phyloP scores from a whole-genome alignment of 768 basidiomycete species.

The Phaeolepiota aurea region DNA sequence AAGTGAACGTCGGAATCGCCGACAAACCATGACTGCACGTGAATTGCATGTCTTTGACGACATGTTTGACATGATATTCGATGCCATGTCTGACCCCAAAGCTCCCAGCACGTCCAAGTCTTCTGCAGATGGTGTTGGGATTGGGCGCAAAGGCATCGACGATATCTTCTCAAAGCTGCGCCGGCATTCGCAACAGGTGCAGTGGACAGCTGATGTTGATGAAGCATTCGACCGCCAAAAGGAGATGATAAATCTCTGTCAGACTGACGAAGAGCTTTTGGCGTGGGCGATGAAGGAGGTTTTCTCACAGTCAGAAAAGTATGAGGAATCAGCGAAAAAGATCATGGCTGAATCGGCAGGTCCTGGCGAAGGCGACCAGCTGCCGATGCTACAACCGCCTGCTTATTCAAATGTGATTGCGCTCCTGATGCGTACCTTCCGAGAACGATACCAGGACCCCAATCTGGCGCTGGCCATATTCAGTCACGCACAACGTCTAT shows the following conservation, averaged over 20 bases:
- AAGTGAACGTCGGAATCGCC: slow-evolving; percentile 17
- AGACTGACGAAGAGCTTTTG: slow-evolving; percentile 61
- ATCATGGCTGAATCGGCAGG: slow-evolving; percentile 21
- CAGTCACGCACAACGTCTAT: slow-evolving; percentile 65
- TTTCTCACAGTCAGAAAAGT: slow-evolving; percentile 49
- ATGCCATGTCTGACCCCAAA: slow-evolving; percentile 18
- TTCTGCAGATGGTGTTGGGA: slow-evolving; percentile 6
- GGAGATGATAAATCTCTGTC: slow-evolving; percentile 65
- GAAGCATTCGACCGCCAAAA: slow-evolving; percentile 59
- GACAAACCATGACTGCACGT: slow-evolving; percentile 58
- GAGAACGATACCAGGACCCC: slow-evolving; percentile 73
- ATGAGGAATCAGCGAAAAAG: slow-evolving; percentile 36
- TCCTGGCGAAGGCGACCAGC: slow-evolving; percentile 13
- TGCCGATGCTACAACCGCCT: slow-evolving; percentile 44
- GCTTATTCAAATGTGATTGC: slow-evolving; percentile 73
- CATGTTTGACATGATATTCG: slow-evolving; percentile 68
- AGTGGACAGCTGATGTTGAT: slow-evolving; percentile 43
- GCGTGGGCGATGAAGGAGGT: slow-evolving; percentile 66
- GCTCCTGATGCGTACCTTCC: slow-evolving; percentile 68
- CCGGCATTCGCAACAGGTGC: slow-evolving; percentile 36
- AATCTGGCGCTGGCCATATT: slow-evolving; percentile 79
- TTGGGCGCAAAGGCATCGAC: slow-evolving; percentile 22
- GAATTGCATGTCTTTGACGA: slow-evolving; percentile 63
- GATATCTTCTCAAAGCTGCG: slow-evolving; percentile 52
- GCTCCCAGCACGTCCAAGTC: slow-evolving; percentile 10